Percentiles rank a stretch among this genome's conserved stretches.
These are phyloP conservation scores for Paspalum vaginatum DNA, from an alignment of 176 grass and related monocot genomes.

Conservation along the genomic window DNA sequence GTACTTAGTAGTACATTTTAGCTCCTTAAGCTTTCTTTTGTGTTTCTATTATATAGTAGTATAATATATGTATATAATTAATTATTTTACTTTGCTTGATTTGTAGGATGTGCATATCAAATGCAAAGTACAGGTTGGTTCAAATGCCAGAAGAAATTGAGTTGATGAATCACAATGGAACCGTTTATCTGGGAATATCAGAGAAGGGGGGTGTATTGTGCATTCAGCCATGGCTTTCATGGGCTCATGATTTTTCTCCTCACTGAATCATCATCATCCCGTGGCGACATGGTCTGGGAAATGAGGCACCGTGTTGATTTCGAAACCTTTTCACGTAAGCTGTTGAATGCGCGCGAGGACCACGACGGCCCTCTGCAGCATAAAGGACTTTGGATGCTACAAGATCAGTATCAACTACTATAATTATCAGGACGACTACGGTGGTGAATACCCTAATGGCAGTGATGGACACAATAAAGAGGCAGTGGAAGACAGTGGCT, in stretches of 20 bases:
- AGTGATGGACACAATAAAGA: background rate
- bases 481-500: background rate
- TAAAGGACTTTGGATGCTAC: background rate
- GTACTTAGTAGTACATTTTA: too few relatives aligned
- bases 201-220: too few relatives aligned
- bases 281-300: background rate
- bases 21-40: too few relatives aligned
- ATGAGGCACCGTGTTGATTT: background rate
- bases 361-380: too few relatives aligned
- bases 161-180: background rate
- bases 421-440: background rate
- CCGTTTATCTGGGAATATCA: too few relatives aligned
- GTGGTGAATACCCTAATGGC: background rate
- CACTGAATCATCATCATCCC: constrained; percentile 8
- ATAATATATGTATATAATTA: too few relatives aligned
- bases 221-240: background rate
- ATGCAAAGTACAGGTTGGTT: background rate
- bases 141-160: background rate
- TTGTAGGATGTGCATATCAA: too few relatives aligned
- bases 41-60: too few relatives aligned
- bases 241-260: background rate
- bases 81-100: too few relatives aligned
- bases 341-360: background rate
- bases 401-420: background rate
- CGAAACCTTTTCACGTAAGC: background rate